phyloP scores from a whole-genome alignment of 2,329 filamentous ascomycete species.

The Moelleriella libera region DNA sequence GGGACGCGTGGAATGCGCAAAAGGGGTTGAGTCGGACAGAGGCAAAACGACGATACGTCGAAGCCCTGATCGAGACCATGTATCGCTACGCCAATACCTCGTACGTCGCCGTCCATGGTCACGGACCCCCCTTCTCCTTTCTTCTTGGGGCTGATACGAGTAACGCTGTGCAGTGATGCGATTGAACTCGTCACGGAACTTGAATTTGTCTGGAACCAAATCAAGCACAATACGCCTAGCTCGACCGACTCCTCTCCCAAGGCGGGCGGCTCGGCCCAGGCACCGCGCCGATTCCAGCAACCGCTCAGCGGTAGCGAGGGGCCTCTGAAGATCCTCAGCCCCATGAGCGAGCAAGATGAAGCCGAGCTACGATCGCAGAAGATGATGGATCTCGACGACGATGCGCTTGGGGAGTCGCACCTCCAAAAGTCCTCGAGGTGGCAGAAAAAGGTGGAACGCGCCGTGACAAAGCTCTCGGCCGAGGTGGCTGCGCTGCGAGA shows the following conservation, averaged over 20 bases:
- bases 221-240: slow-evolving; percentile 69
- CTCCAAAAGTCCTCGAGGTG: slow-evolving; percentile 42
- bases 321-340: slow-evolving; percentile 60
- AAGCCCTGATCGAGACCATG: slow-evolving; percentile 91
- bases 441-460: slow-evolving; percentile 71
- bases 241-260: slow-evolving; percentile 45
- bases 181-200: slow-evolving; percentile 81
- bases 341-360: slow-evolving; percentile 74
- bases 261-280: slow-evolving; percentile 18
- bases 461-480: slow-evolving; percentile 76
- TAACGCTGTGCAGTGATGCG: slow-evolving; percentile 44
- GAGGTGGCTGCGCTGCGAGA: slow-evolving; percentile 87
- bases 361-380: slow-evolving; percentile 40
- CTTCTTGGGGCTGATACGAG: not conserved
- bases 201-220: slow-evolving; percentile 99
- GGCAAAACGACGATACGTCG: slow-evolving; percentile 87
- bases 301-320: slow-evolving; percentile 33
- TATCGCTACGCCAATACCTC: slow-evolving; percentile 84
- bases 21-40: slow-evolving; percentile 74
- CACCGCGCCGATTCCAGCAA: slow-evolving; percentile 28
- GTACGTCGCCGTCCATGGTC: slow-evolving; percentile 25
- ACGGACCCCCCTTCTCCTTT: not conserved
- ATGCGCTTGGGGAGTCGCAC: slow-evolving; percentile 21
- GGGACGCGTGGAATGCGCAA: slow-evolving; percentile 93
- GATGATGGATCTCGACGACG: slow-evolving; percentile 30